A percentile compares a stretch with the other conserved stretches of the same genome.
These are phyloP conservation scores for Aspergillus ochraceus DNA, from an alignment of 2,329 filamentous ascomycete genomes.

Conservation along the genomic window DNA sequence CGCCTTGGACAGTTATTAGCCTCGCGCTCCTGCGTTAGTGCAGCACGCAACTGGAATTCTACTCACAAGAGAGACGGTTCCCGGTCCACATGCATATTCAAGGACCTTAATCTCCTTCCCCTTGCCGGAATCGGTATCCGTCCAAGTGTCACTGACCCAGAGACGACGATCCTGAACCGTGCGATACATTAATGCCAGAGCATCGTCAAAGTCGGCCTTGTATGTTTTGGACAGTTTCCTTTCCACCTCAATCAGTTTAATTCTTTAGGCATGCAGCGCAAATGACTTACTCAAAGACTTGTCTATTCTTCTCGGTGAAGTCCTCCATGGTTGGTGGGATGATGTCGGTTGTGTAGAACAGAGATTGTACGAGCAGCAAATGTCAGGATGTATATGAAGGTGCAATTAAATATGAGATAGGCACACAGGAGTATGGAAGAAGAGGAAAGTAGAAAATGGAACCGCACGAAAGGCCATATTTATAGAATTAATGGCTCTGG, in stretches of 20 bases:
- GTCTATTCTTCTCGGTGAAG: constrained; percentile 38
- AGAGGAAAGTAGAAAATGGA: background rate
- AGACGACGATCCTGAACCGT: constrained; percentile 55
- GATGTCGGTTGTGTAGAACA: background rate
- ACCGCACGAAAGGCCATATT: constrained; percentile 1
- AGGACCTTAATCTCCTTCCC: constrained; percentile 53
- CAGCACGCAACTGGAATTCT: background rate
- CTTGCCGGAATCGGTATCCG: constrained; percentile 30
- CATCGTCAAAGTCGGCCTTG: constrained; percentile 57
- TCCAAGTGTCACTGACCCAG: constrained; percentile 64
- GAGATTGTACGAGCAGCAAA: background rate
- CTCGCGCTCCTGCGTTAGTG: background rate
- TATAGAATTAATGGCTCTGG: background rate
- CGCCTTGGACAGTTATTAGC: constrained; percentile 36
- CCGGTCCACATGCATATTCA: constrained; percentile 77
- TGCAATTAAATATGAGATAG: background rate
- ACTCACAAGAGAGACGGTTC: constrained; percentile 63
- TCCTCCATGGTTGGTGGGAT: constrained; percentile 27
- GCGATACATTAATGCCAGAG: constrained; percentile 54
- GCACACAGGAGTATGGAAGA: background rate
- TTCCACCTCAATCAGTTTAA: background rate
- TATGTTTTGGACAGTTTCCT: constrained; percentile 58
- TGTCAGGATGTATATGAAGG: background rate
- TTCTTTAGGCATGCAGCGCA: background rate
- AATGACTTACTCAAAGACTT: constrained; percentile 42